phyloP scores from a whole-genome alignment of 495 filamentous ascomycete species.

The Talaromyces stipitatus region DNA sequence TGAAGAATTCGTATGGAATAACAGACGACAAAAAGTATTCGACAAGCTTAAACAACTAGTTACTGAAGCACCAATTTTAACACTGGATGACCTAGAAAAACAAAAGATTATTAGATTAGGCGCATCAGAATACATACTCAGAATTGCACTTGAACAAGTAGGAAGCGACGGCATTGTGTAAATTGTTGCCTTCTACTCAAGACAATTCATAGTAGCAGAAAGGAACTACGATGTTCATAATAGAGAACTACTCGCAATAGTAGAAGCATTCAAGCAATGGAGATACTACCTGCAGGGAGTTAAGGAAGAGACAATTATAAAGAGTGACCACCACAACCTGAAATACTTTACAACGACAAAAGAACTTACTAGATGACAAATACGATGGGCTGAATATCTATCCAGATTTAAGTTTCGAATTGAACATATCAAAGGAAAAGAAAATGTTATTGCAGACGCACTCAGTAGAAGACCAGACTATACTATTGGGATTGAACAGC shows the following conservation, averaged over 20 bases:
- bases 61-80: background rate
- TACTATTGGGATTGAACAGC: background rate
- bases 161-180: background rate
- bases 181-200: conserved; percentile 18
- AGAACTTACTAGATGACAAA: too few relatives aligned
- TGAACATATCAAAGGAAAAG: conserved; percentile 13
- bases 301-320: conserved; percentile 8
- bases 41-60: conserved; percentile 5
- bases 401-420: too few relatives aligned
- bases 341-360: too few relatives aligned
- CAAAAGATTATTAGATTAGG: background rate
- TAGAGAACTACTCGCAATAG: conserved; percentile 20
- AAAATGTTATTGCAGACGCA: conserved; percentile 7
- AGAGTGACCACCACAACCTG: too few relatives aligned
- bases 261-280: conserved; percentile 20
- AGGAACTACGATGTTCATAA: conserved; percentile 25
- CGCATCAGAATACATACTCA: background rate
- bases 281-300: conserved; percentile 14
- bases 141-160: background rate
- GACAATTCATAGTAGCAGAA: conserved; percentile 16
- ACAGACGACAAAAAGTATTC: conserved; percentile 5
- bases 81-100: background rate
- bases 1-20: conserved; percentile 3
- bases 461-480: conserved; percentile 13
- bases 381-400: too few relatives aligned